Evolutionary conservation across 129 eudicot species (phyloP).

Genomic region (Logfia minima): DNA sequence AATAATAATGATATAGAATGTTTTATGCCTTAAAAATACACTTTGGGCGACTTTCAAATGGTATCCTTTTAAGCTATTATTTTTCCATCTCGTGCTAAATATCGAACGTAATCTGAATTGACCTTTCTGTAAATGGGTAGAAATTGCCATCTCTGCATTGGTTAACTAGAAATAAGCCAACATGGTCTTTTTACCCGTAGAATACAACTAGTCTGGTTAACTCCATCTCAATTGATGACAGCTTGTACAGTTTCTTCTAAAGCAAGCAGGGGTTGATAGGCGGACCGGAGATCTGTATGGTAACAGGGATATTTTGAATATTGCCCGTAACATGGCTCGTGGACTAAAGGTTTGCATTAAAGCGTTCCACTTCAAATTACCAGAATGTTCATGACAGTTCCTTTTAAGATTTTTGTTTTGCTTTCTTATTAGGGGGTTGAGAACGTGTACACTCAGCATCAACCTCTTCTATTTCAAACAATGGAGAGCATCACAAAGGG

Average conservation of each 20-base stretch:
- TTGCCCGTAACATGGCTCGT: slow-evolving; percentile 99
- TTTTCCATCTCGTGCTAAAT: not conserved
- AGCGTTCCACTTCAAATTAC: not conserved
- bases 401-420: slow-evolving; percentile 9
- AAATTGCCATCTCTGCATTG: not conserved
- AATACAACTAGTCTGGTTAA: slow-evolving; percentile 13
- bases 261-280: slow-evolving; percentile 97
- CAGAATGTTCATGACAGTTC: not conserved
- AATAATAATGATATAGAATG: not conserved
- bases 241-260: slow-evolving; percentile 92
- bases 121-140: not conserved
- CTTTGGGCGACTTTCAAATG: not conserved
- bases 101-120: not conserved
- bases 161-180: not conserved
- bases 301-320: slow-evolving; percentile 79
- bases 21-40: not conserved
- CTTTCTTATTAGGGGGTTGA: slow-evolving; percentile 73
- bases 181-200: not conserved
- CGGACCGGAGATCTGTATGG: slow-evolving; percentile 97
- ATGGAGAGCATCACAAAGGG: slow-evolving; percentile 97
- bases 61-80: not conserved
- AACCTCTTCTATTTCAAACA: slow-evolving; percentile 81
- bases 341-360: slow-evolving; percentile 72
- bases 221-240: slow-evolving; percentile 38
- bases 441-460: slow-evolving; percentile 99